Base-by-base conservation (phyloP, 768 basidiomycete species). In the Mycena kentingensis region DNA sequence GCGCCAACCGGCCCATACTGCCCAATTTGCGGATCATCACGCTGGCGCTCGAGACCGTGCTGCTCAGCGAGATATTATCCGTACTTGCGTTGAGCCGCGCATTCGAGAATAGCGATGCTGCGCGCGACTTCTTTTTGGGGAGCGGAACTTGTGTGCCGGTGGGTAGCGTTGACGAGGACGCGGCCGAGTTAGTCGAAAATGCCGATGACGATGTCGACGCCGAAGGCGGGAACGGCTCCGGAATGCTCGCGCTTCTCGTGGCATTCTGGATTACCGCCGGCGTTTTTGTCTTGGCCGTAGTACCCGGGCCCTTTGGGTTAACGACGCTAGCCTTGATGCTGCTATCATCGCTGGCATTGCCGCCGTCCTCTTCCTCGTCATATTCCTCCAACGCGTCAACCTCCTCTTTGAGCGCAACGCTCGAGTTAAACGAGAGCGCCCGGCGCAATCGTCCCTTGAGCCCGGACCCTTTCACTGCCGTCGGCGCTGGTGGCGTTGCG, bases 11-110 rank as follows among this genome's bases (percentile, higher is more conserved):
- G 27, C 92, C 91, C 72, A 97, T 86, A 32, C 85, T 85, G 3
- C 95, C 90, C 41, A 98, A 84, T 74, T 97, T 98, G 60, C 95
- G 83, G 63, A 97, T 95, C 82, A 98, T 96, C 67, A 98, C 88
- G 37, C 90, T 93, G 19, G 96, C 96, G 45, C 89, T 92, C 57
- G 88, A 91, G 61, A 97, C 95, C 38, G 96, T 97, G 7, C 91
- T 94, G 18, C 88, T 90, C 32, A 98, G 81, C 24, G 94, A 97
- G 59, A 98, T 96, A 69, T 96, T 97, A 70, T 96, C 94, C 36
- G 92, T 95, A 49, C 86, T 89, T 36, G 85, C 83, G 66, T 97
- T 96, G 62, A 90, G 72, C 58, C 88, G 85, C 57, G 89, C 83
- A 69, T 93, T 97, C 11, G 41, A 42, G 79, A 98, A 95, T 58